phyloP scores from a whole-genome alignment of 495 filamentous ascomycete species.

The Aspergillus ostianus region DNA sequence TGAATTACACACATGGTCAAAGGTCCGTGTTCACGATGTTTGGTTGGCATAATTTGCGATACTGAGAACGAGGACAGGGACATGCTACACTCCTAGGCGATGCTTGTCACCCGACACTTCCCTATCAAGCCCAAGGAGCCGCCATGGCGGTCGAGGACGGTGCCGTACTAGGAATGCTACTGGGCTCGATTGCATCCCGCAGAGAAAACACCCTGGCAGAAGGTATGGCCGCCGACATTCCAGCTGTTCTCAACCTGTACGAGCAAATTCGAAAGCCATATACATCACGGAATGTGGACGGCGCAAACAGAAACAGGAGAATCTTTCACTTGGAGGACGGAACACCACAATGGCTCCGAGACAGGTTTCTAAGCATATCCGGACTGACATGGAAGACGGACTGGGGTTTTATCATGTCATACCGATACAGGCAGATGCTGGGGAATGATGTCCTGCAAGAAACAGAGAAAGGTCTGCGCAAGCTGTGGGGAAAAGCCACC shows the following conservation, averaged over 20 bases:
- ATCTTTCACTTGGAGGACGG: constrained; percentile 57
- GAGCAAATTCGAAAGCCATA: constrained; percentile 55
- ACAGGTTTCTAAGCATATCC: constrained; percentile 15
- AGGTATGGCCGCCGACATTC: background rate
- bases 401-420: constrained; percentile 13
- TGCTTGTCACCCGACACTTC: constrained; percentile 57
- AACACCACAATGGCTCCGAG: constrained; percentile 42
- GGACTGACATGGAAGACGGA: constrained; percentile 22
- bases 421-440: background rate
- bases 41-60: constrained; percentile 2
- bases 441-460: background rate
- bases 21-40: constrained; percentile 26
- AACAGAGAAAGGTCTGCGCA: background rate
- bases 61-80: constrained; percentile 21
- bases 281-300: constrained; percentile 49
- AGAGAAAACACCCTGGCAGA: background rate
- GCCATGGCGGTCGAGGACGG: constrained; percentile 44
- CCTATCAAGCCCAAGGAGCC: constrained; percentile 52
- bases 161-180: constrained; percentile 38
- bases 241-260: constrained; percentile 47
- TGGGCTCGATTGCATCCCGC: constrained; percentile 21
- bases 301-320: constrained; percentile 43
- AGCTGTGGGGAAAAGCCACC: background rate
- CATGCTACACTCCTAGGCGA: constrained; percentile 56
- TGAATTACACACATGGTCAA: constrained; percentile 42